Conservation (phyloP, 768 basidiomycete species). For the Lentinula sp. region DNA sequence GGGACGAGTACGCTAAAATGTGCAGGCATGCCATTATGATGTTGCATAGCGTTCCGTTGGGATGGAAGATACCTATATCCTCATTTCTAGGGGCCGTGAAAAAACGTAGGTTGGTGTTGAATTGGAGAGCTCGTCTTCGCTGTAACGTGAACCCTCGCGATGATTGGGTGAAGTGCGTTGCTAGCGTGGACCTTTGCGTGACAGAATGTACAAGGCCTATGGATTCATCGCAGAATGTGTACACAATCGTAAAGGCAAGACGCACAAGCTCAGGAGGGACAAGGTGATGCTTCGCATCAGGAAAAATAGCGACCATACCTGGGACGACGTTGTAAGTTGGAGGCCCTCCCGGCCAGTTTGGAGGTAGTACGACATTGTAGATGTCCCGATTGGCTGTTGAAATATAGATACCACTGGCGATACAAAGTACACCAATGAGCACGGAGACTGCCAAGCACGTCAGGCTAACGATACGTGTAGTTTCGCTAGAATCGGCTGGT, state of each 20-base stretch:
- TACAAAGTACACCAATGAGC: constrained; percentile 17
- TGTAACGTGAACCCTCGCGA: background rate
- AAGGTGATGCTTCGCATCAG: constrained; percentile 5
- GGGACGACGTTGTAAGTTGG: constrained; percentile 10
- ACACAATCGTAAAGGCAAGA: constrained; percentile 20
- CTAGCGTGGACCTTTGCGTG: constrained; percentile 5
- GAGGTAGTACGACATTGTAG: constrained; percentile 13
- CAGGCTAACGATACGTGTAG: constrained; percentile 17
- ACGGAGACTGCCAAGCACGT: constrained; percentile 17
- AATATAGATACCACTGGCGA: constrained; percentile 13
- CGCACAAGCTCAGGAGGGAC: constrained; percentile 12
- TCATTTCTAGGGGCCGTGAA: background rate
- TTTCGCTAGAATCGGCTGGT: constrained; percentile 14
- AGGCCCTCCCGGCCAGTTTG: background rate
- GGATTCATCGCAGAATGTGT: constrained; percentile 20
- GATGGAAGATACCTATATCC: background rate
- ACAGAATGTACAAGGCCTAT: constrained; percentile 21
- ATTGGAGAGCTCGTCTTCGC: background rate
- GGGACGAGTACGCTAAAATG: background rate
- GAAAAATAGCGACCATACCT: background rate
- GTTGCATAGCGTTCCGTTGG: background rate
- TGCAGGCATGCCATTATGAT: background rate
- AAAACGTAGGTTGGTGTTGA: background rate
- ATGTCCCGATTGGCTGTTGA: background rate
- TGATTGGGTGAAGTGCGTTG: background rate